phyloP scores from a whole-genome alignment of 768 basidiomycete genomes.

The Favolaschia claudopus region DNA sequence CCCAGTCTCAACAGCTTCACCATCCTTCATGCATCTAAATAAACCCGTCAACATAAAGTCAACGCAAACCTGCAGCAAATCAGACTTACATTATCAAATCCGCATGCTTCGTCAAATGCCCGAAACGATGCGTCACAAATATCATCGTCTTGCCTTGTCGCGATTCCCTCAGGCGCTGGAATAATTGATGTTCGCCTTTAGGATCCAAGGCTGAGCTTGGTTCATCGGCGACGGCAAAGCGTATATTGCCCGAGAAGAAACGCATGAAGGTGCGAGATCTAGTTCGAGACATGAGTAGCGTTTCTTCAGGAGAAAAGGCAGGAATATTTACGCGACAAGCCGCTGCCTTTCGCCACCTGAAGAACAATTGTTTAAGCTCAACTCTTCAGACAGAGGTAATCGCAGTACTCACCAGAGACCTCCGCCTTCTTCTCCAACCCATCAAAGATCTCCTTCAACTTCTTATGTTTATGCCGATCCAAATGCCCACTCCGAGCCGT shows the following conservation, averaged over 20 bases:
- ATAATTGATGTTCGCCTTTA: slow-evolving; percentile 13
- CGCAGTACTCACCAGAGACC: background rate
- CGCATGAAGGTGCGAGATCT: slow-evolving; percentile 25
- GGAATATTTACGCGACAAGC: slow-evolving; percentile 14
- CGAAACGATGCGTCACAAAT: slow-evolving; percentile 34
- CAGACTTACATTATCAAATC: slow-evolving; percentile 31
- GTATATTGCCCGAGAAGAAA: slow-evolving; percentile 1
- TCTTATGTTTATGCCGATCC: background rate
- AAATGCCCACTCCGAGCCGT: background rate
- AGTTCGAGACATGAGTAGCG: background rate
- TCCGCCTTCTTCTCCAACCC: background rate
- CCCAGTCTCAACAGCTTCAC: too few relatives aligned
- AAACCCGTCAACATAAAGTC: too few relatives aligned
- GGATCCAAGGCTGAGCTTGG: slow-evolving; percentile 20
- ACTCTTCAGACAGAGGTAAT: background rate
- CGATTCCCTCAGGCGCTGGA: slow-evolving; percentile 3
- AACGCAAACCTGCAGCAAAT: too few relatives aligned
- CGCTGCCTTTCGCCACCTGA: slow-evolving; percentile 21
- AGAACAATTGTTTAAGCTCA: background rate
- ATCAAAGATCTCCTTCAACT: background rate
- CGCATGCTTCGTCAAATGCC: slow-evolving; percentile 33
- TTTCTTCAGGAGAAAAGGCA: background rate
- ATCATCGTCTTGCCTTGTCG: slow-evolving; percentile 20
- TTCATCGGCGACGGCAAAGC: slow-evolving; percentile 12
- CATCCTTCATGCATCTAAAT: too few relatives aligned